Evolutionary conservation across 1,284 basidiomycete genomes (phyloP).

Genomic region (Agroathelia rolfsii): DNA sequence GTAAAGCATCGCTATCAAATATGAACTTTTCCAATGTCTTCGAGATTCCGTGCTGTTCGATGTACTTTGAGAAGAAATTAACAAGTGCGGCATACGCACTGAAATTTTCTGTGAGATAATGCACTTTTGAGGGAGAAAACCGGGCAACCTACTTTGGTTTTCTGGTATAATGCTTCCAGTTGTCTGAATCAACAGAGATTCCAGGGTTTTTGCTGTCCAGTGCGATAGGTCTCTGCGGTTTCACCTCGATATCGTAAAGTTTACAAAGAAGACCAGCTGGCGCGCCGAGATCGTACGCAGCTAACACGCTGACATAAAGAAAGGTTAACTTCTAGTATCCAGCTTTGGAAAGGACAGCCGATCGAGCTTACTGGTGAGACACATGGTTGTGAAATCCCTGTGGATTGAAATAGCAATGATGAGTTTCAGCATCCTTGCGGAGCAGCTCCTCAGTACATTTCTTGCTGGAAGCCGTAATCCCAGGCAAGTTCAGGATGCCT

Average conservation of each 20-base stretch:
- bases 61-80: conserved; percentile 42
- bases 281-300: conserved; percentile 59
- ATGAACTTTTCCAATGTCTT: conserved; percentile 43
- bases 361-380: conserved; percentile 36
- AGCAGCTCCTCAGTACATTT: conserved; percentile 35
- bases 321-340: background rate
- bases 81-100: conserved; percentile 41
- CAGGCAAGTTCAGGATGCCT: conserved; percentile 41
- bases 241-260: conserved; percentile 36
- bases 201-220: conserved; percentile 27
- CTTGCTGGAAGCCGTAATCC: conserved; percentile 39
- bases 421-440: conserved; percentile 40
- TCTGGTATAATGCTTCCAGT: conserved; percentile 49
- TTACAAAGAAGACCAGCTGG: conserved; percentile 38
- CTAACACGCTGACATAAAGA: conserved; percentile 35
- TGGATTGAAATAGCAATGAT: conserved; percentile 48
- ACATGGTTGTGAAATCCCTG: conserved; percentile 55
- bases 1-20: too few relatives aligned
- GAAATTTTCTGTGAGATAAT: conserved; percentile 12
- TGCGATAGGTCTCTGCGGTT: conserved; percentile 34
- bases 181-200: conserved; percentile 31
- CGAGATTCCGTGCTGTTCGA: conserved; percentile 31
- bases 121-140: conserved; percentile 42
- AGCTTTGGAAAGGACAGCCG: conserved; percentile 2
- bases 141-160: too few relatives aligned